These are phyloP conservation scores for Talaromyces borbonicus DNA, from an alignment of 495 filamentous ascomycete species.

Conservation along the genomic window DNA sequence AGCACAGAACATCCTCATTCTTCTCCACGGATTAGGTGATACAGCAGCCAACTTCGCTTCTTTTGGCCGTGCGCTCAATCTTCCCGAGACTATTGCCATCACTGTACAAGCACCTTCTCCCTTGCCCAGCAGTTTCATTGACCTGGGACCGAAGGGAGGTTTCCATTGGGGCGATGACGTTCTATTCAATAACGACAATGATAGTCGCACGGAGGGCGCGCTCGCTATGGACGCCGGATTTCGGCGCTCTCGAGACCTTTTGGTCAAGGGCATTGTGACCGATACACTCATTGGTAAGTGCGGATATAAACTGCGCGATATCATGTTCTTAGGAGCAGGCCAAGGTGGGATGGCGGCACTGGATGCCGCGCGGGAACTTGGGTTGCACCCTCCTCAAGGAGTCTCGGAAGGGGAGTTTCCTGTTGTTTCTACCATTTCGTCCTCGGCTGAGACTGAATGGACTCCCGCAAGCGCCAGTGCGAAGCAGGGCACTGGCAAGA, in stretches of 20 bases:
- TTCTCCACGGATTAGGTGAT: slow-evolving; percentile 89
- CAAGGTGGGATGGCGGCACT: slow-evolving; percentile 80
- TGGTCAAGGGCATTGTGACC: slow-evolving; percentile 49
- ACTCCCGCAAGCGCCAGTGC: slow-evolving; percentile 6
- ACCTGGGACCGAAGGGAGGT: slow-evolving; percentile 47
- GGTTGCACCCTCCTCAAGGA: slow-evolving; percentile 7
- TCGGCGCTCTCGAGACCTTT: slow-evolving; percentile 33
- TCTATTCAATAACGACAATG: slow-evolving; percentile 41
- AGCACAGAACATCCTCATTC: slow-evolving; percentile 57
- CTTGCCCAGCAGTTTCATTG: slow-evolving; percentile 57
- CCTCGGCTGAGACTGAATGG: neutral
- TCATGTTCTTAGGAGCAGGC: slow-evolving; percentile 75
- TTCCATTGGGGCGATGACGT: slow-evolving; percentile 96
- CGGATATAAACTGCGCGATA: slow-evolving; percentile 56
- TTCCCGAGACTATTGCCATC: slow-evolving; percentile 72
- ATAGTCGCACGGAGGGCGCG: slow-evolving; percentile 36
- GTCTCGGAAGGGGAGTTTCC: slow-evolving; percentile 13
- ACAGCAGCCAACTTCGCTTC: slow-evolving; percentile 54
- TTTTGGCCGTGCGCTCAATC: slow-evolving; percentile 62
- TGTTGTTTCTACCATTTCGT: neutral
- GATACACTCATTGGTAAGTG: slow-evolving; percentile 55
- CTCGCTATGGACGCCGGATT: slow-evolving; percentile 80
- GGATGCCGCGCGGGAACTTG: slow-evolving; percentile 37
- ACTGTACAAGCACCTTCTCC: slow-evolving; percentile 64
- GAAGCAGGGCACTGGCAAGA: slow-evolving; percentile 18